Evolutionary conservation across 176 grass and related monocot species (phyloP).

Genomic region (Oryza glumipatula): DNA sequence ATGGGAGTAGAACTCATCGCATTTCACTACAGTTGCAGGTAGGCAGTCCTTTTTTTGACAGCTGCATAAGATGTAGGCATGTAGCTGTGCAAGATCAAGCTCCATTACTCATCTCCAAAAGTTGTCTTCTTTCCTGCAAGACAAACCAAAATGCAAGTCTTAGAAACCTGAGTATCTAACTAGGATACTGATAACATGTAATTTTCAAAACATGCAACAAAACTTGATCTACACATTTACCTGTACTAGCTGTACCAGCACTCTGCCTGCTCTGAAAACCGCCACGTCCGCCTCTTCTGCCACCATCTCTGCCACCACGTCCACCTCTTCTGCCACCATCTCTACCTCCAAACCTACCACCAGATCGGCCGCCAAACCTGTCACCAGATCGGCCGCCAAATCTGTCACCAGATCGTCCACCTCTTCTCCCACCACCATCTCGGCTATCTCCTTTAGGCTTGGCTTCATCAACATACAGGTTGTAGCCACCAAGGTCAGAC

Average conservation of each 20-base stretch:
- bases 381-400: constrained; percentile 30
- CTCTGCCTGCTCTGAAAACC: constrained; percentile 53
- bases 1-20: background rate
- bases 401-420: constrained; percentile 35
- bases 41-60: background rate
- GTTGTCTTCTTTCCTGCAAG: constrained; percentile 77
- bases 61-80: constrained; percentile 1
- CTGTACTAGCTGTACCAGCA: constrained; percentile 59
- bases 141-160: background rate
- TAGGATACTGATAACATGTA: no score
- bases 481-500: constrained; percentile 59
- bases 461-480: constrained; percentile 62
- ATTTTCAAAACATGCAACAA: background rate
- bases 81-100: background rate
- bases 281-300: constrained; percentile 40
- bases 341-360: constrained; percentile 43
- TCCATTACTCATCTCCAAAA: constrained; percentile 53
- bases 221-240: constrained; percentile 13
- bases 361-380: constrained; percentile 6
- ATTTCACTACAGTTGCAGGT: background rate
- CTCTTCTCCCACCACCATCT: constrained; percentile 35
- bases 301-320: constrained; percentile 37
- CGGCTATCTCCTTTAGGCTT: constrained; percentile 49
- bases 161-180: background rate
- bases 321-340: constrained; percentile 36